phyloP scores from a whole-genome alignment of 805 yeast genomes.

The Candida vartiovaarae region DNA sequence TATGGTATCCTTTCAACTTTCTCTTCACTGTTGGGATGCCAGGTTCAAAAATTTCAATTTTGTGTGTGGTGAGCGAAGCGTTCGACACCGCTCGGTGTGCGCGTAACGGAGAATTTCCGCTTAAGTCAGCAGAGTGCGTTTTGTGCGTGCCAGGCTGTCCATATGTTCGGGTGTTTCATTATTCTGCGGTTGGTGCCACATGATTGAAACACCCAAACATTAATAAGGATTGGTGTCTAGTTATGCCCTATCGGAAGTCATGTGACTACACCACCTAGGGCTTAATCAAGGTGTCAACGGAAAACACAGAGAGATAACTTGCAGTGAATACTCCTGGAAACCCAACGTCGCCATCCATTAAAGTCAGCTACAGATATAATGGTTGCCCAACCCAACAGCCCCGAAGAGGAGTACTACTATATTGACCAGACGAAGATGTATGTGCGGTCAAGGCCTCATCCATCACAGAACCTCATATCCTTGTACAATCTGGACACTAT shows the following conservation, averaged over 20 bases:
- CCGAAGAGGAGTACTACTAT: conserved; percentile 28
- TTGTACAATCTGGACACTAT: conserved; percentile 61
- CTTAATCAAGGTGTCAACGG: no score
- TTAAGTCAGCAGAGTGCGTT: conserved; percentile 4
- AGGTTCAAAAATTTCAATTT: conserved; percentile 22
- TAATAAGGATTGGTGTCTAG: no score
- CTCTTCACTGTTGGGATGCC: background rate
- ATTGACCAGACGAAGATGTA: conserved; percentile 28
- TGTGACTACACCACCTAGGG: no score
- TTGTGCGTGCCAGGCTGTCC: no score
- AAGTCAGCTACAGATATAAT: background rate
- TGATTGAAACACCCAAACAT: conserved; percentile 3
- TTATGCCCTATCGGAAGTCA: no score
- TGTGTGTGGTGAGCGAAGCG: conserved; percentile 9
- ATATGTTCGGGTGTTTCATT: background rate
- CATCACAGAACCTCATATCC: conserved; percentile 60
- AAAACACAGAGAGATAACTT: no score
- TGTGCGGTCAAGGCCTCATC: conserved; percentile 52
- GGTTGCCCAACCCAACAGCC: conserved; percentile 8
- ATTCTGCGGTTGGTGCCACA: conserved; percentile 4
- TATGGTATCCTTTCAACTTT: conserved; percentile 1
- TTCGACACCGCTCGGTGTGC: background rate
- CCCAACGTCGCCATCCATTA: no score
- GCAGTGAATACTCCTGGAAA: no score
- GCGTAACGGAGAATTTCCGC: conserved; percentile 6